Evolutionary conservation across 148 eudicot genomes (phyloP).

Genomic region (Camellia lanceoleosa): DNA sequence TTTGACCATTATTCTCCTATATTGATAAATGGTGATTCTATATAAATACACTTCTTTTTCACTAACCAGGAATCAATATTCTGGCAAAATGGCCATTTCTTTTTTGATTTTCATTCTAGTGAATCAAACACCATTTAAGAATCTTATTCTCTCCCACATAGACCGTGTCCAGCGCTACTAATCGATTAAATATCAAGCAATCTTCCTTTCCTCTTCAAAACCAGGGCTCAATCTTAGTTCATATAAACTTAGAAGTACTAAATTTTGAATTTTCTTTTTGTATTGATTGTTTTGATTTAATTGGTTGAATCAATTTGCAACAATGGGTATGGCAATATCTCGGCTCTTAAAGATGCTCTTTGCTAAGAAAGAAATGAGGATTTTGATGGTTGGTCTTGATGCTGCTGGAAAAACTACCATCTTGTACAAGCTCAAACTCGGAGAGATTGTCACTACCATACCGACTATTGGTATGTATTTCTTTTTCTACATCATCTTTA

Average conservation of each 20-base stretch:
- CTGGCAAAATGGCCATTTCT: no score
- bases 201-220: not conserved
- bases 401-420: conserved; percentile 89
- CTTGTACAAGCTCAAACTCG: conserved; percentile 77
- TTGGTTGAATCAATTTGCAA: conserved; percentile 17
- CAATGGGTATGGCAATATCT: conserved; percentile 71
- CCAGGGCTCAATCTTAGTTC: not conserved
- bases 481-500: not conserved
- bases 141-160: conserved; percentile 13
- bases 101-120: no score
- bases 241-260: not conserved
- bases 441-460: conserved; percentile 78
- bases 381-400: conserved; percentile 87
- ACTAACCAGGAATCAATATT: no score
- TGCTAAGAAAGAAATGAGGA: conserved; percentile 82
- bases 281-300: not conserved
- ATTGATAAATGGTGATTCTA: no score
- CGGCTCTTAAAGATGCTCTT: conserved; percentile 47
- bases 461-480: conserved; percentile 66
- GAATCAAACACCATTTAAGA: not conserved
- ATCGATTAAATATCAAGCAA: conserved; percentile 7
- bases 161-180: not conserved
- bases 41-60: no score
- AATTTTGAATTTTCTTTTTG: not conserved
- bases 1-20: no score